Percentiles rank a stretch among this genome's conserved stretches.
These are phyloP conservation scores for Cnidoscolus chayamansa DNA, from an alignment of 441 rosid species.

Conservation along the genomic window DNA sequence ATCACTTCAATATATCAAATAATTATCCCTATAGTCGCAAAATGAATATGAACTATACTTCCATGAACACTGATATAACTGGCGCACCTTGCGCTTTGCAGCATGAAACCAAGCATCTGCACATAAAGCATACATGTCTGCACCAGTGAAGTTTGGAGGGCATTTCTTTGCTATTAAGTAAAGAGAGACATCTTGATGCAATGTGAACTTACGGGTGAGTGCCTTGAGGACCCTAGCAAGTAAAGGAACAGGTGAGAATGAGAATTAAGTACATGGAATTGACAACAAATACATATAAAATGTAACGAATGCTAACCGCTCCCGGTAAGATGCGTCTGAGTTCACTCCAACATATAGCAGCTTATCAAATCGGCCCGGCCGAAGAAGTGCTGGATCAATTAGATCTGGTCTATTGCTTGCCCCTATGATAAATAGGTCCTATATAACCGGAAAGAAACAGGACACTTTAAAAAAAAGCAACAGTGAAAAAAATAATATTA, in stretches of 20 bases:
- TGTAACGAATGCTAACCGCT: slow-evolving; percentile 48
- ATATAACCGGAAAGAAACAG: slow-evolving; percentile 16
- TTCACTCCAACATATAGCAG: slow-evolving; percentile 91
- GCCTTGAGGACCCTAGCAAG: slow-evolving; percentile 75
- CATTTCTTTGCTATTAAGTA: slow-evolving; percentile 76
- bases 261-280: slow-evolving; percentile 6
- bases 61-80: slow-evolving; percentile 3
- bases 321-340: slow-evolving; percentile 80
- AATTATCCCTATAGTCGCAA: neutral
- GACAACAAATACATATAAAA: slow-evolving; percentile 3
- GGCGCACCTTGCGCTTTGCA: slow-evolving; percentile 80
- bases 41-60: neutral
- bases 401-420: slow-evolving; percentile 99
- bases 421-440: slow-evolving; percentile 92
- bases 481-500: slow-evolving; percentile 6
- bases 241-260: slow-evolving; percentile 21
- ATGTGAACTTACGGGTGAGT: slow-evolving; percentile 81
- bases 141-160: slow-evolving; percentile 91
- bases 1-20: neutral
- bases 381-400: slow-evolving; percentile 87
- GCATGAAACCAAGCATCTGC: slow-evolving; percentile 99
- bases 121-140: slow-evolving; percentile 96
- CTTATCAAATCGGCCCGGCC: slow-evolving; percentile 97
- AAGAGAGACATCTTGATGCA: slow-evolving; percentile 81
- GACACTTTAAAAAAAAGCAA: slow-evolving; percentile 9